phyloP scores from a whole-genome alignment of 2,329 filamentous ascomycete species.

The Periconia sp. region DNA sequence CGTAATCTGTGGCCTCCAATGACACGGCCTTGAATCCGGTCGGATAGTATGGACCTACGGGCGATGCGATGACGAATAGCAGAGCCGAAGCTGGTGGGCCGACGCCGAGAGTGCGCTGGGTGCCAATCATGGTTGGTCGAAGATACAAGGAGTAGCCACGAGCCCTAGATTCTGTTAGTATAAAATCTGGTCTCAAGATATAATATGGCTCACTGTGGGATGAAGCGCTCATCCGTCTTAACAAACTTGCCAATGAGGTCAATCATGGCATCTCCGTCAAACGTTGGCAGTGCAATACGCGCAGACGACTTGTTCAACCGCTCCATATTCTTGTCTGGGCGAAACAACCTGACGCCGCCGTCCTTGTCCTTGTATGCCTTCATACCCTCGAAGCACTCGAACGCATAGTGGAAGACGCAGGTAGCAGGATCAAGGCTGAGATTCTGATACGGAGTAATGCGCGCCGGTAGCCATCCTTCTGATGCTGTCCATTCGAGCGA shows the following conservation, averaged over 20 bases:
- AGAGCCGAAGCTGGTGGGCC: slow-evolving; percentile 90
- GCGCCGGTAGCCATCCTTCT: slow-evolving; percentile 81
- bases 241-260: slow-evolving; percentile 82
- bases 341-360: slow-evolving; percentile 83
- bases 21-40: slow-evolving; percentile 98
- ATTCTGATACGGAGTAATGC: slow-evolving; percentile 94
- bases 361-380: slow-evolving; percentile 94
- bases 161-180: slow-evolving; percentile 40
- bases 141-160: slow-evolving; percentile 95
- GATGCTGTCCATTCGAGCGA: slow-evolving; percentile 88
- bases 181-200: background rate
- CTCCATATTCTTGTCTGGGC: slow-evolving; percentile 95
- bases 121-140: slow-evolving; percentile 95
- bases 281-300: slow-evolving; percentile 90
- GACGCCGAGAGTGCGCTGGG: slow-evolving; percentile 91
- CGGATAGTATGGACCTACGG: slow-evolving; percentile 96
- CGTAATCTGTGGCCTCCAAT: slow-evolving; percentile 94
- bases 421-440: slow-evolving; percentile 94
- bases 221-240: slow-evolving; percentile 85
- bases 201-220: slow-evolving; percentile 68
- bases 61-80: slow-evolving; percentile 93
- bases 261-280: slow-evolving; percentile 75
- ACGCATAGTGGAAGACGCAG: slow-evolving; percentile 98
- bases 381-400: slow-evolving; percentile 98
- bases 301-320: slow-evolving; percentile 90